These are phyloP conservation scores for Aspergillus bridgeri DNA, from an alignment of 495 filamentous ascomycete species.

Conservation along the genomic window DNA sequence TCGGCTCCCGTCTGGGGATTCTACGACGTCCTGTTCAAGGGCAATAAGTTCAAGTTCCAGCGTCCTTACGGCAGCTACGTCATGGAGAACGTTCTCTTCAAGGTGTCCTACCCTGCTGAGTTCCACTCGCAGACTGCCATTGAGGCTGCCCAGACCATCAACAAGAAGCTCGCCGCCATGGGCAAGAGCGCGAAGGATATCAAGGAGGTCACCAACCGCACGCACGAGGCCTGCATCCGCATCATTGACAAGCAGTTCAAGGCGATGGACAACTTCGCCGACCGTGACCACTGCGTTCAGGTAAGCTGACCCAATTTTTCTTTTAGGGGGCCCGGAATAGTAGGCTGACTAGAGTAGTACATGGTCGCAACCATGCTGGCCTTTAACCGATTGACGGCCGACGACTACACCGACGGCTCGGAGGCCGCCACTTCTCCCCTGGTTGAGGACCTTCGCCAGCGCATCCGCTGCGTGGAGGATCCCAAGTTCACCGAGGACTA, in stretches of 20 bases:
- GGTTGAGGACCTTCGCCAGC: slow-evolving; percentile 82
- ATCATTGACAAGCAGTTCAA: slow-evolving; percentile 99
- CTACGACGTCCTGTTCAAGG: slow-evolving; percentile 97
- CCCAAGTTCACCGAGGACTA: slow-evolving; percentile 91
- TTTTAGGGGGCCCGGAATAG: background rate
- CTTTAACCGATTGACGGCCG: slow-evolving; percentile 85
- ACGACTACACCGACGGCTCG: slow-evolving; percentile 85
- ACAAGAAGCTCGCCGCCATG: slow-evolving; percentile 72
- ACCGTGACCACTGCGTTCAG: slow-evolving; percentile 98
- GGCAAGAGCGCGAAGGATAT: slow-evolving; percentile 95
- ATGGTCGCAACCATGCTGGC: slow-evolving; percentile 96
- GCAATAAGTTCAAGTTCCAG: slow-evolving; percentile 93
- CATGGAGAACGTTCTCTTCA: slow-evolving; percentile 99
- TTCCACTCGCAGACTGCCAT: slow-evolving; percentile 99
- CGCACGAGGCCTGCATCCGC: slow-evolving; percentile 95
- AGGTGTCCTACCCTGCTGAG: slow-evolving; percentile 97
- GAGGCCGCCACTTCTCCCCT: slow-evolving; percentile 88
- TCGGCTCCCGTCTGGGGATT: slow-evolving; percentile 95
- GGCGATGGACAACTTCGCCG: slow-evolving; percentile 98
- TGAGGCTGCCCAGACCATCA: slow-evolving; percentile 85
- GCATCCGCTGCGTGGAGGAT: slow-evolving; percentile 94
- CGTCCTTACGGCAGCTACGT: slow-evolving; percentile 95
- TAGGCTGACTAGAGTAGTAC: slow-evolving; percentile 49
- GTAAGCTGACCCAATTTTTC: slow-evolving; percentile 21
- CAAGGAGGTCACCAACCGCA: slow-evolving; percentile 86